Evolutionary conservation across 1,139 yeast species (phyloP), one percentile per base, ranked within the genome.

Genomic region (Hemisphaericaspora lyxosophila): DNA sequence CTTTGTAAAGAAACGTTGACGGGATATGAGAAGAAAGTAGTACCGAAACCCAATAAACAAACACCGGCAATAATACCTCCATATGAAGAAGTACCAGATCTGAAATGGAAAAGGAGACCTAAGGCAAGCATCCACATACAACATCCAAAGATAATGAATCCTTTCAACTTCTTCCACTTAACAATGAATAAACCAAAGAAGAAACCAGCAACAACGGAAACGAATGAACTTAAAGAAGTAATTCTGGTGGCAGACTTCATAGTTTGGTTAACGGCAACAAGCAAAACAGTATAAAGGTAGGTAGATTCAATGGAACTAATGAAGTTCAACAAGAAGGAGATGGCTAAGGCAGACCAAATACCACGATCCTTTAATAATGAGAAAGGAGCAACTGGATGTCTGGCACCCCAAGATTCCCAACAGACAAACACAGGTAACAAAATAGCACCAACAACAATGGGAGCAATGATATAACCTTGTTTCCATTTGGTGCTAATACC

Each of bases 371-470:
- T 59, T 48, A 65, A 52, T 35, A 66, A 57, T 4, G 49, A 46
- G 43, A 57, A 50, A 13, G 73, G 73, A 24, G 59, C 49, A 24
- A 67, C 47, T 12, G 72, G 71, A 42, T 55, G 53, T 36, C 47
- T 54, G 22, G 70, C 61, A 33, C 55, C 49, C 30, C 47, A 54
- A 7, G 48, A 42, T 49, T 66, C 71, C 69, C 70, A 67, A 16
- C 50, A 25, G 16, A 55, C 40, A 40, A 66, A 63, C 3, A 49
- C 60, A 7, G 71, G 70, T 25, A 66, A 38, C 20, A 67, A 51
- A n/a, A 56, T 53, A 35, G 53, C 57, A n/a, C 72, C 73, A 45
- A 67, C 39, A 6, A 65, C 66, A 38, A 67, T 49, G 6, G 73
- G 73, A 6, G 57, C 70, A 37, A 67, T 60, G 38, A 59, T 62